Evolutionary conservation across 805 yeast species (phyloP).

Genomic region (Metschnikowia shivogae): DNA sequence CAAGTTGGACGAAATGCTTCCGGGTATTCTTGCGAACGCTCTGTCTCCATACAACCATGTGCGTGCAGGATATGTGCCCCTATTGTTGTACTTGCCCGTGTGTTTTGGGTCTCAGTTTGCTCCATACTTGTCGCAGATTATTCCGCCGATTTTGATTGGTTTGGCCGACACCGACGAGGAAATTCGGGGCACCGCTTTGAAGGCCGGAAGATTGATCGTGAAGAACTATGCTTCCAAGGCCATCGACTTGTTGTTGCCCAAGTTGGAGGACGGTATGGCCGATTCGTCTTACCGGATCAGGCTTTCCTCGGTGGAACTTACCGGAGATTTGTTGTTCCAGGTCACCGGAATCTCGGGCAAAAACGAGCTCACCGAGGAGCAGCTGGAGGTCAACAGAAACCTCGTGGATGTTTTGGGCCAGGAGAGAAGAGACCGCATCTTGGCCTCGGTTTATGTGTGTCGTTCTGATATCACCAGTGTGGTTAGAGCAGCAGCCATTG

Average conservation of each 20-base stretch:
- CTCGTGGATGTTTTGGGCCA: constrained; percentile 78
- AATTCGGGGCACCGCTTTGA: constrained; percentile 82
- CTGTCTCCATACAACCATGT: constrained; percentile 61
- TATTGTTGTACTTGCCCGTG: constrained; percentile 84
- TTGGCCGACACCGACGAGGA: constrained; percentile 86
- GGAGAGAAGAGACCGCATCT: constrained; percentile 81
- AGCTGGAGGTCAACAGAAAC: constrained; percentile 48
- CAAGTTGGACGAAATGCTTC: constrained; percentile 85
- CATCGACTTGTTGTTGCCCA: constrained; percentile 89
- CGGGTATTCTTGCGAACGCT: constrained; percentile 71
- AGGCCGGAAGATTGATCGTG: constrained; percentile 90
- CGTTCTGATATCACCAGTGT: constrained; percentile 86
- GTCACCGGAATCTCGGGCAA: constrained; percentile 85
- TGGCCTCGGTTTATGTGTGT: constrained; percentile 85
- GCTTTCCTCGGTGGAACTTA: constrained; percentile 87
- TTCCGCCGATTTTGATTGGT: constrained; percentile 89
- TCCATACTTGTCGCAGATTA: constrained; percentile 78
- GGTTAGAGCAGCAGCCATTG: constrained; percentile 86
- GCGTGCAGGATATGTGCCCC: constrained; percentile 90
- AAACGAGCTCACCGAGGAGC: constrained; percentile 61
- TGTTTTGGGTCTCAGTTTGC: constrained; percentile 90
- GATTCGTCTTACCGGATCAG: constrained; percentile 83
- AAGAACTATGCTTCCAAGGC: constrained; percentile 89
- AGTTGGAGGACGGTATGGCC: constrained; percentile 83
- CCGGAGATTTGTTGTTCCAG: constrained; percentile 92